Percentiles rank a stretch among this genome's conserved stretches.
These are phyloP conservation scores for Berberis thunbergii DNA, from an alignment of 164 flowering plant species.

Conservation along the genomic window DNA sequence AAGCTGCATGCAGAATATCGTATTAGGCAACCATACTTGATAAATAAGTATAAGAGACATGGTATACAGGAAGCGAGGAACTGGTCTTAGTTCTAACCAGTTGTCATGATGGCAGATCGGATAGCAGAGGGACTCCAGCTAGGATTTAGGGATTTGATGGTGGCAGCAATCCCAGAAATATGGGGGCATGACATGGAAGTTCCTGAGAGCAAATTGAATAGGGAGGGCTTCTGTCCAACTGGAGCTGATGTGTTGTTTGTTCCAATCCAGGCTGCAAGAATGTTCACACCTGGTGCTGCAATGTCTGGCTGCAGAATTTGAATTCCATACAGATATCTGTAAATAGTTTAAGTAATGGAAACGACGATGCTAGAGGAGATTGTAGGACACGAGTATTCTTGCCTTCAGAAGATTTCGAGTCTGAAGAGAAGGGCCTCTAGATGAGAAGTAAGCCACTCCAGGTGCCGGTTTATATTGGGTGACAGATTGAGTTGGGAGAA, in stretches of 20 bases:
- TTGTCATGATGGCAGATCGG: slow-evolving; percentile 77
- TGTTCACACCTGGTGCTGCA: slow-evolving; percentile 77
- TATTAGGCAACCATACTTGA: background rate
- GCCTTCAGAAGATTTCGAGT: slow-evolving; percentile 66
- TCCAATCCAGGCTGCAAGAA: slow-evolving; percentile 72
- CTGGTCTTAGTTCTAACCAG: slow-evolving; percentile 30
- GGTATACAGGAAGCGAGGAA: background rate
- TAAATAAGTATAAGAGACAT: background rate
- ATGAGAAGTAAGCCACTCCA: slow-evolving; percentile 49
- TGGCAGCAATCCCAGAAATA: slow-evolving; percentile 64
- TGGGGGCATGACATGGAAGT: slow-evolving; percentile 93
- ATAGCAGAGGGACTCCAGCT: slow-evolving; percentile 62
- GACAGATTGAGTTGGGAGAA: slow-evolving; percentile 40
- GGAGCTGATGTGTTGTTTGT: slow-evolving; percentile 31
- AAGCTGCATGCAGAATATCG: slow-evolving; percentile 29
- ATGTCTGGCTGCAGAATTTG: slow-evolving; percentile 68
- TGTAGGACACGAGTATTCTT: slow-evolving; percentile 8
- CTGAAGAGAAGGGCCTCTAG: slow-evolving; percentile 55
- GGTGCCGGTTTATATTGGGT: slow-evolving; percentile 52
- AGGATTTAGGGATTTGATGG: slow-evolving; percentile 48
- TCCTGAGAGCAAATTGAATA: slow-evolving; percentile 58
- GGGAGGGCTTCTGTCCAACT: slow-evolving; percentile 37
- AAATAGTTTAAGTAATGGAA: background rate
- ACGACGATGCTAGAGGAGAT: background rate
- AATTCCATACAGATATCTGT: background rate